phyloP scores from a whole-genome alignment of 805 yeast genomes.

The Yarrowia divulgata region DNA sequence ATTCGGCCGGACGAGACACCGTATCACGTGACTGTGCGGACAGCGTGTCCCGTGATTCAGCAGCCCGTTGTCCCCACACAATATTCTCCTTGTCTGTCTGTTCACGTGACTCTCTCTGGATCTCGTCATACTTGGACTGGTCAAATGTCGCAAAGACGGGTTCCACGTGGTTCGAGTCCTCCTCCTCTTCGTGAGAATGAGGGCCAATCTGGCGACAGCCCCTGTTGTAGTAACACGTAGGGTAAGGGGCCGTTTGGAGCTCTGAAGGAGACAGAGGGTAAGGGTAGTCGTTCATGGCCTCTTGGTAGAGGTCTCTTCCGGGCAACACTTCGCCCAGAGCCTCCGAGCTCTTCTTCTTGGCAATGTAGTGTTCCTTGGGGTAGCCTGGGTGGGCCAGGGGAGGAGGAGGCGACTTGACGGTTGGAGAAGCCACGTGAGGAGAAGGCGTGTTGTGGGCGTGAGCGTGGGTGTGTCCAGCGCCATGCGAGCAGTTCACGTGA shows the following conservation, averaged over 20 bases:
- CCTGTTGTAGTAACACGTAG: slow-evolving; percentile 11
- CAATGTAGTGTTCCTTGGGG: slow-evolving; percentile 21
- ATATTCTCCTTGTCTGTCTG: not conserved
- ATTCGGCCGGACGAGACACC: too few species aligned
- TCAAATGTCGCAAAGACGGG: not conserved
- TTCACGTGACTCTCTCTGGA: not conserved
- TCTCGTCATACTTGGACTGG: not conserved
- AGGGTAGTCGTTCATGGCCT: slow-evolving; percentile 1
- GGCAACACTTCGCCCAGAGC: not conserved
- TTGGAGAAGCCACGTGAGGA: not conserved
- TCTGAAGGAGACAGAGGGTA: not conserved
- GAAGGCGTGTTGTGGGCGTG: not conserved
- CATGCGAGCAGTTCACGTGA: slow-evolving; percentile 21
- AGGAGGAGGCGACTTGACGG: not conserved
- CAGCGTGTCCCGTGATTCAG: too few species aligned
- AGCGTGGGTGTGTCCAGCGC: not conserved
- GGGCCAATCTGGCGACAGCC: slow-evolving; percentile 5
- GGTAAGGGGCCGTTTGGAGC: slow-evolving; percentile 5
- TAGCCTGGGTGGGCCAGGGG: slow-evolving; percentile 14
- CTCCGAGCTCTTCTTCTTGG: not conserved
- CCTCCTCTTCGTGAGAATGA: slow-evolving; percentile 5
- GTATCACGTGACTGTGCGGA: too few species aligned
- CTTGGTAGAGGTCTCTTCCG: not conserved
- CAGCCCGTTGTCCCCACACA: not conserved
- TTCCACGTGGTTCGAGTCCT: not conserved